phyloP scores from a whole-genome alignment of 371 early-diverging fungal genomes.

The Mucor saturninus region DNA sequence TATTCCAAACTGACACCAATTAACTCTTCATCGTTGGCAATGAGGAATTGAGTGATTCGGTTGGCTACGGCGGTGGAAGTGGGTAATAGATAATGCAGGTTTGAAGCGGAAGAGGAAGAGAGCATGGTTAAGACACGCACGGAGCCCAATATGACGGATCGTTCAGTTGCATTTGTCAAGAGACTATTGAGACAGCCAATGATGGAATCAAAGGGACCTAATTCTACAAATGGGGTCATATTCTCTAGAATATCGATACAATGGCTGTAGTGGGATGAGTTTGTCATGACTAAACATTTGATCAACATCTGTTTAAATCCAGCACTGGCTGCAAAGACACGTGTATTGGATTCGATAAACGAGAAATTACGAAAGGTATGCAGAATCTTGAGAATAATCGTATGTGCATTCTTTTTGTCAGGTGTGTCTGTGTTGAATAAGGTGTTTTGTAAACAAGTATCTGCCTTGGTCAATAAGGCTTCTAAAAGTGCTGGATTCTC shows the following conservation, averaged over 20 bases:
- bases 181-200: slow-evolving; percentile 48
- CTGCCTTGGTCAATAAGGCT: slow-evolving; percentile 56
- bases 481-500: slow-evolving; percentile 72
- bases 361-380: slow-evolving; percentile 80
- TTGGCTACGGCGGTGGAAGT: slow-evolving; percentile 33
- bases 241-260: slow-evolving; percentile 78
- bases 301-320: slow-evolving; percentile 58
- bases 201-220: slow-evolving; percentile 48
- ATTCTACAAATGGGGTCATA: slow-evolving; percentile 55
- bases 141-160: slow-evolving; percentile 65
- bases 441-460: slow-evolving; percentile 53
- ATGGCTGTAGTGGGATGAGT: slow-evolving; percentile 54
- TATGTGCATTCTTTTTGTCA: not conserved
- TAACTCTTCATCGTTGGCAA: slow-evolving; percentile 74
- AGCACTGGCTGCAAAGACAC: slow-evolving; percentile 51
- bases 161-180: slow-evolving; percentile 58
- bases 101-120: slow-evolving; percentile 46
- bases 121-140: slow-evolving; percentile 66
- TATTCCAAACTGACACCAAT: slow-evolving; percentile 73
- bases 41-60: slow-evolving; percentile 65
- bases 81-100: slow-evolving; percentile 48
- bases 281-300: slow-evolving; percentile 59
- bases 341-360: slow-evolving; percentile 66
- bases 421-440: slow-evolving; percentile 7
- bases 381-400: slow-evolving; percentile 64